Conservation (phyloP, 1,139 yeast species). For the Lodderomyces jiufengensis region DNA sequence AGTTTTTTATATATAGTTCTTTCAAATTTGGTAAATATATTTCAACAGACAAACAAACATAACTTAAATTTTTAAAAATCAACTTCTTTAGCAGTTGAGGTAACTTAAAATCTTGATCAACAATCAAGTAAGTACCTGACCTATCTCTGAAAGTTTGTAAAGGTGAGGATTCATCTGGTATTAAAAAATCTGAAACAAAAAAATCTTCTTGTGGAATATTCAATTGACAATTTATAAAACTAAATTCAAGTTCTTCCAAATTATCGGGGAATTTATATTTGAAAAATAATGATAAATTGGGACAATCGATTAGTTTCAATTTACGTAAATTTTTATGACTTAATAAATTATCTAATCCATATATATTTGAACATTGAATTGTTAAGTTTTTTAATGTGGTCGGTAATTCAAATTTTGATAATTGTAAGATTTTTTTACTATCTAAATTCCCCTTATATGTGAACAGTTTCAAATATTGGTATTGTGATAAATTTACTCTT, state of each 20-base stretch:
- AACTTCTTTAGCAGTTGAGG: conserved; percentile 8
- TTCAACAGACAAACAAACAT: neutral
- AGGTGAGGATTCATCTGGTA: too few species aligned
- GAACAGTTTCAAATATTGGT: conserved; percentile 1
- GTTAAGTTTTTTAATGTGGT: conserved; percentile 2
- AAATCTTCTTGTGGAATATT: neutral
- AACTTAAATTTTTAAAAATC: conserved; percentile 5
- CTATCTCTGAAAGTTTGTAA: neutral
- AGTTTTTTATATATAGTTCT: conserved; percentile 4
- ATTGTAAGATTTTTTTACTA: conserved; percentile 1
- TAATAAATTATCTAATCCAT: conserved; percentile 6
- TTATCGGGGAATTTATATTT: conserved; percentile 7
- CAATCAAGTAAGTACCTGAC: neutral
- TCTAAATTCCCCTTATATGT: conserved; percentile 9
- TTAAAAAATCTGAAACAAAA: neutral
- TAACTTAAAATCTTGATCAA: conserved; percentile 5
- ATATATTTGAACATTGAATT: conserved; percentile 7
- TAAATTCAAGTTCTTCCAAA: conserved; percentile 4
- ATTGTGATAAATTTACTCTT: neutral
- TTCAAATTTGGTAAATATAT: conserved; percentile 6
- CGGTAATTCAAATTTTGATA: conserved; percentile 7
- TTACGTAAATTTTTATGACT: conserved; percentile 1
- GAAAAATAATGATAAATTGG: conserved; percentile 8
- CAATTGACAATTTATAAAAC: conserved; percentile 1
- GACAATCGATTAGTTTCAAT: conserved; percentile 11